Base-by-base conservation (phyloP, 208 protist genomes). In the Crithidia fasciculata region DNA sequence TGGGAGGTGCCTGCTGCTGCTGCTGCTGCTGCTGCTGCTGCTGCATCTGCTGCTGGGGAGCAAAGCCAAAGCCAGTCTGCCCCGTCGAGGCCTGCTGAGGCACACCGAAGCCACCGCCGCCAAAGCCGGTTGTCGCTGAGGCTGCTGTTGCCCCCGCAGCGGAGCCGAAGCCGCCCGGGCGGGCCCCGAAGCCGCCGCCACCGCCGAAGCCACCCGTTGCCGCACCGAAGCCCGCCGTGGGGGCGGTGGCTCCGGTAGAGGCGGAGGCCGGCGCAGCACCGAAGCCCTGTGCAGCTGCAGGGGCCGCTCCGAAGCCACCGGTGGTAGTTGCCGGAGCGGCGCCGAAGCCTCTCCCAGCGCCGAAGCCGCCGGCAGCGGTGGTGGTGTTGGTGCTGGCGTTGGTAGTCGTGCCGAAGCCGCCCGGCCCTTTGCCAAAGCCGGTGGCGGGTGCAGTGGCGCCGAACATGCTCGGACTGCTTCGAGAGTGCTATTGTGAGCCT, bases 161-260 rank as follows among this genome's bases (percentile, higher is more conserved):
- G 49, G 65, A 47, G 37, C 77, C 77, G 59, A 83, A 86, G 28
- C 82, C 74, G 19, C 65, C 64, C 82, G 66, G 19, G 58, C 64
- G n/a, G 49, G 28, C 19, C 19, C 47, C n/a, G 8, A 36, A 18
- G 8, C 57, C 57, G 18, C 28, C 13, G 57, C 57, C 57, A 45
- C 49, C 76, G 40, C 50, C 63, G 40, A 76, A 76, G 13, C 66
- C 69, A 7, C 69, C 69, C 13, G 74, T 45, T 45, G n/a, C 44
- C 8, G 36, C 50, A 60, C 78, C 78, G 72, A 81, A 81, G 6
- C 63, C 66, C 36, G 64, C 71, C 4, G n/a, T 41, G 16, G 72
- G 9, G 10, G 55, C 18, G 8, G 54, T 39, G 54, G 54, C 13
- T 2, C 18, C 62, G 5, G 53, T 41, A 54, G 13, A 19, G 36